These are phyloP conservation scores for Sugiyamaella americana DNA, from an alignment of 805 yeast species.

Conservation along the genomic window DNA sequence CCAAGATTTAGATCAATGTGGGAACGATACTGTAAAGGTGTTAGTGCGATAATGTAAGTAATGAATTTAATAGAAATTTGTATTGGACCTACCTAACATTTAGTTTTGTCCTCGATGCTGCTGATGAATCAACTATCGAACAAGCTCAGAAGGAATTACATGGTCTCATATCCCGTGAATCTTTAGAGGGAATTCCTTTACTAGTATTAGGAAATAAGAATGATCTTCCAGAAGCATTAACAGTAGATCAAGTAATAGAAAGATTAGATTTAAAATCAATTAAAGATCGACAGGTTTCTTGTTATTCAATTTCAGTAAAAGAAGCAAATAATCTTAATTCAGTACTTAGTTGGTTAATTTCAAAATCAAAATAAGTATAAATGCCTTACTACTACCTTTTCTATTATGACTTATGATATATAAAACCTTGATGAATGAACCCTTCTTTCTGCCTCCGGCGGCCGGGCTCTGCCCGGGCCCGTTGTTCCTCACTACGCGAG, in stretches of 20 bases:
- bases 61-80: not conserved
- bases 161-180: slow-evolving; percentile 26
- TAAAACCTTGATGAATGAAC: no score
- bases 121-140: slow-evolving; percentile 29
- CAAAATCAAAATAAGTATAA: slow-evolving; percentile 19
- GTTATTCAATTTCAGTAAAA: slow-evolving; percentile 35
- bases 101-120: slow-evolving; percentile 33
- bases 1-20: slow-evolving; percentile 36
- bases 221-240: slow-evolving; percentile 28
- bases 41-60: slow-evolving; percentile 30
- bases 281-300: slow-evolving; percentile 30
- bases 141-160: slow-evolving; percentile 32
- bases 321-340: slow-evolving; percentile 30
- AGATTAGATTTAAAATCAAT: slow-evolving; percentile 28
- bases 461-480: no score
- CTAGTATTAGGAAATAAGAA: slow-evolving; percentile 34
- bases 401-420: no score
- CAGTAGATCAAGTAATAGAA: slow-evolving; percentile 31
- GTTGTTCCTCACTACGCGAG: no score
- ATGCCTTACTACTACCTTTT: no score
- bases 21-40: slow-evolving; percentile 36
- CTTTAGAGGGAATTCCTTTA: slow-evolving; percentile 31
- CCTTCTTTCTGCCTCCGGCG: no score
- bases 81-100: not conserved
- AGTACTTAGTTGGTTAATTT: slow-evolving; percentile 33